Conservation (phyloP, 129 eudicot genomes). For the Helianthus annuus region DNA sequence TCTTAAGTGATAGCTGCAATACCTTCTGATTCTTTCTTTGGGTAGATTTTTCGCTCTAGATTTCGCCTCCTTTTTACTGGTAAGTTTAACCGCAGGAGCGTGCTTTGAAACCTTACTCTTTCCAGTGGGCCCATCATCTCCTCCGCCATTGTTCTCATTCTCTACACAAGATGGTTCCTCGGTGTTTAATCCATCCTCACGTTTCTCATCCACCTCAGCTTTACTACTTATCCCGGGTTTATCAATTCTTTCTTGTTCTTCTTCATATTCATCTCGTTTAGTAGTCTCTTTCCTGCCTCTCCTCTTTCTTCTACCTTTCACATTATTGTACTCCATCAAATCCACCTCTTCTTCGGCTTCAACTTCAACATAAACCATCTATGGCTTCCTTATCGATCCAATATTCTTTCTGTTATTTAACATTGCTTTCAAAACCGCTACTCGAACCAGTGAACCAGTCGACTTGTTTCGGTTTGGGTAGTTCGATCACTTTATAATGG, state of each 20-base stretch:
- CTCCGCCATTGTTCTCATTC: slow-evolving; percentile 23
- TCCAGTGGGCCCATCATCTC: slow-evolving; percentile 30
- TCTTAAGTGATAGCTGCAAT: not conserved
- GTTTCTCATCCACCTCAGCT: slow-evolving; percentile 36
- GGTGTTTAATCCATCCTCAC: slow-evolving; percentile 22
- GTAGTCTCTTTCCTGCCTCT: slow-evolving; percentile 60
- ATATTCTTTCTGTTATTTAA: slow-evolving; percentile 46
- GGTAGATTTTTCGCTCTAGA: slow-evolving; percentile 47
- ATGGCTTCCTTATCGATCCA: slow-evolving; percentile 32
- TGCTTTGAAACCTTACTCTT: slow-evolving; percentile 45
- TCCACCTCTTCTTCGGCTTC: slow-evolving; percentile 64
- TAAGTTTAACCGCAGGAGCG: slow-evolving; percentile 41
- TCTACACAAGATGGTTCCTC: slow-evolving; percentile 48
- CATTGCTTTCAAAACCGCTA: too few relatives aligned
- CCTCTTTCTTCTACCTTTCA: slow-evolving; percentile 63
- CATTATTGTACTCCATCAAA: slow-evolving; percentile 71
- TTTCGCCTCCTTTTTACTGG: slow-evolving; percentile 55
- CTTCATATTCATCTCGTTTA: too few relatives aligned
- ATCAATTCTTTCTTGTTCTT: too few relatives aligned
- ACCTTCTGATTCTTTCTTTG: slow-evolving; percentile 80
- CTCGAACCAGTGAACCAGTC: too few relatives aligned
- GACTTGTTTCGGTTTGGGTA: too few relatives aligned
- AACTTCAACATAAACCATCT: slow-evolving; percentile 42
- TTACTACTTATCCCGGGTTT: slow-evolving; percentile 26
- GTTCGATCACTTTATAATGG: too few relatives aligned